These are phyloP conservation scores for Coemansia sp. DNA, from an alignment of 192 early-diverging fungal species.

Conservation along the genomic window DNA sequence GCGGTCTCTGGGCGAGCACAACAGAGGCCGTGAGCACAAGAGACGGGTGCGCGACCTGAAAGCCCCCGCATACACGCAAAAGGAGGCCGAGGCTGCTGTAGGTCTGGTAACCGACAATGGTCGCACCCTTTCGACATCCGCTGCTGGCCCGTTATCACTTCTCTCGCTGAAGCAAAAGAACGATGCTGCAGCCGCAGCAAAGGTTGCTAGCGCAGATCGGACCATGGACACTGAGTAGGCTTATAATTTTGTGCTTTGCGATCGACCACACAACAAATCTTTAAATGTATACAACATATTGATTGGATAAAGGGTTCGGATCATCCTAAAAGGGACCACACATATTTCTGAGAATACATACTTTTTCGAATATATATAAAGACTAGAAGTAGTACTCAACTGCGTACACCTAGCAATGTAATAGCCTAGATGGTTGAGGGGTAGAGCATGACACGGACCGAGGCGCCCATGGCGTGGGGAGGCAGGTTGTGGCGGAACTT, in stretches of 20 bases:
- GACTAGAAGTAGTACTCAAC: conserved; percentile 10
- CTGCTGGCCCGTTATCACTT: conserved; percentile 32
- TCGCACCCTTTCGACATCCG: conserved; percentile 23
- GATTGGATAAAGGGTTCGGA: too few species aligned
- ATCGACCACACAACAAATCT: neutral
- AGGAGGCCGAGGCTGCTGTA: conserved; percentile 76
- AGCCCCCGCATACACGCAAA: conserved; percentile 82
- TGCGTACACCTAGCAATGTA: neutral
- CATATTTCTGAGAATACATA: conserved; percentile 11
- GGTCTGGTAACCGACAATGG: conserved; percentile 61
- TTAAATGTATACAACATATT: neutral
- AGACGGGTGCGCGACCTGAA: conserved; percentile 79
- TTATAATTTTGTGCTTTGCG: neutral
- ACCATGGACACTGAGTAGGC: conserved; percentile 12
- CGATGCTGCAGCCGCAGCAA: conserved; percentile 15
- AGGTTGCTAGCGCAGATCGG: conserved; percentile 1
- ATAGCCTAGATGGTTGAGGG: conserved; percentile 73
- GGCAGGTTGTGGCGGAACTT: conserved; percentile 98
- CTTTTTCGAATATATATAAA: conserved; percentile 10
- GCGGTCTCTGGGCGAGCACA: conserved; percentile 63
- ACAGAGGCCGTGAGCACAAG: conserved; percentile 83
- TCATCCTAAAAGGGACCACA: neutral
- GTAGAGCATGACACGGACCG: conserved; percentile 95
- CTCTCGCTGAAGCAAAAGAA: conserved; percentile 34
- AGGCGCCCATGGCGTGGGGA: conserved; percentile 88